A percentile compares a stretch with the other conserved stretches of the same genome.
These are phyloP conservation scores for Aspergillus brunneoviolaceus DNA, from an alignment of 2,329 filamentous ascomycete genomes.

Conservation along the genomic window DNA sequence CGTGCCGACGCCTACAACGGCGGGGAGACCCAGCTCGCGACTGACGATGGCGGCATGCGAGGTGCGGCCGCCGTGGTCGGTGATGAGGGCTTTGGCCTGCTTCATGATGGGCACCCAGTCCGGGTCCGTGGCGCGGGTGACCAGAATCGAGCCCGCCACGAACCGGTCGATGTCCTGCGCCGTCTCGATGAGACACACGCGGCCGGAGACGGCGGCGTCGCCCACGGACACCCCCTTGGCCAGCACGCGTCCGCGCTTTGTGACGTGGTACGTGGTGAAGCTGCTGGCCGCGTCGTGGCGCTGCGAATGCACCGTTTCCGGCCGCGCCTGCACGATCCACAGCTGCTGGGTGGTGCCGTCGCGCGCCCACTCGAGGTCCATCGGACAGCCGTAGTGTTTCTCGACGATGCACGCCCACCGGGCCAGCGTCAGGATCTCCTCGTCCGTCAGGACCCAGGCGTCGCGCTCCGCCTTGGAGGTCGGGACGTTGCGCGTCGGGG, in stretches of 20 bases:
- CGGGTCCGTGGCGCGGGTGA: slow-evolving; percentile 38
- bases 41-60: slow-evolving; percentile 46
- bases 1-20: slow-evolving; percentile 38
- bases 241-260: slow-evolving; percentile 29
- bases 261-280: slow-evolving; percentile 37
- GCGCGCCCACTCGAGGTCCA: slow-evolving; percentile 45
- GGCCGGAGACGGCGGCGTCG: slow-evolving; percentile 34
- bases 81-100: slow-evolving; percentile 38
- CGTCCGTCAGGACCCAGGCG: slow-evolving; percentile 33
- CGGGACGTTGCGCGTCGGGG: slow-evolving; percentile 37
- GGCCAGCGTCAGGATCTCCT: slow-evolving; percentile 37
- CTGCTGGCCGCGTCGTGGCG: slow-evolving; percentile 25
- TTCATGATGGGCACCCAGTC: slow-evolving; percentile 45
- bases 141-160: slow-evolving; percentile 35
- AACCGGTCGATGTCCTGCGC: slow-evolving; percentile 35
- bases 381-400: slow-evolving; percentile 36
- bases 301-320: slow-evolving; percentile 39
- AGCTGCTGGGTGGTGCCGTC: slow-evolving; percentile 28
- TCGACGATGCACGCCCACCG: slow-evolving; percentile 40
- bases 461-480: slow-evolving; percentile 38
- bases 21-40: slow-evolving; percentile 41
- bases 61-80: slow-evolving; percentile 32
- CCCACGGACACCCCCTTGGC: slow-evolving; percentile 35
- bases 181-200: slow-evolving; percentile 34
- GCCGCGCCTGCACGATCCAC: slow-evolving; percentile 40